Base-by-base conservation (phyloP, 257 asterid species). In the Ilex asprella region DNA sequence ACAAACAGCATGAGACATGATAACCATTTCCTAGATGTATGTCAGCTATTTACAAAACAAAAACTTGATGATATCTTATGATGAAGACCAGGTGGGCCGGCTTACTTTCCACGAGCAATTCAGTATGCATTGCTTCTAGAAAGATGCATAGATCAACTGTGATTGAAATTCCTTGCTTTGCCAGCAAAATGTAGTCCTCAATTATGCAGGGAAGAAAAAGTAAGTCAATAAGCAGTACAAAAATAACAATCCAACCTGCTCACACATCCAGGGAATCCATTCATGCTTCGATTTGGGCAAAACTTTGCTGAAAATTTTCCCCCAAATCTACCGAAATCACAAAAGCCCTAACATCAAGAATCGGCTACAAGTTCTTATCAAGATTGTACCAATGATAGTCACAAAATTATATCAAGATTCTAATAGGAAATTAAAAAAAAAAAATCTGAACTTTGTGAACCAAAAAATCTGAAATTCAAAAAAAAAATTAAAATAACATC, bases 211-310 rank as follows among this genome's bases (percentile, higher is more conserved):
- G 46, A 66, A 46, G 3, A 61, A 46, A 46, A 41, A 30, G 74
- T 53, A 52, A 67, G 32, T 58, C 32, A 71, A 68, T 66, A 63
- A 65, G 68, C 56, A 55, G 12, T 50, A 57, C 62, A 74, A 16
- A 16, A 2, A 57, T 39, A 55, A 66, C 66, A 14, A 59, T 31
- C 76, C 66, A 73, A 89, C 99, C 97, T 89, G 94, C 75, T 80
- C 88, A 70, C 55, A 64, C 69, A 92, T 71, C 99, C 99, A 92
- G 64, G 73, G 79, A 56, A 86, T 77, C 99, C 99, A 92, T 70
- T 75, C 73, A 65, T n/a, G n/a, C n/a, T n/a, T n/a, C n/a, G n/a
- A n/a, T n/a, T n/a, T n/a, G n/a, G n/a, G n/a, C n/a, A n/a, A n/a
- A n/a, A n/a, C n/a, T n/a, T n/a, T n/a, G n/a, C n/a, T n/a, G n/a